A percentile compares a stretch with the other conserved stretches of the same genome.
phyloP scores from a whole-genome alignment of 441 rosid species.

The Bruguiera hainesii region DNA sequence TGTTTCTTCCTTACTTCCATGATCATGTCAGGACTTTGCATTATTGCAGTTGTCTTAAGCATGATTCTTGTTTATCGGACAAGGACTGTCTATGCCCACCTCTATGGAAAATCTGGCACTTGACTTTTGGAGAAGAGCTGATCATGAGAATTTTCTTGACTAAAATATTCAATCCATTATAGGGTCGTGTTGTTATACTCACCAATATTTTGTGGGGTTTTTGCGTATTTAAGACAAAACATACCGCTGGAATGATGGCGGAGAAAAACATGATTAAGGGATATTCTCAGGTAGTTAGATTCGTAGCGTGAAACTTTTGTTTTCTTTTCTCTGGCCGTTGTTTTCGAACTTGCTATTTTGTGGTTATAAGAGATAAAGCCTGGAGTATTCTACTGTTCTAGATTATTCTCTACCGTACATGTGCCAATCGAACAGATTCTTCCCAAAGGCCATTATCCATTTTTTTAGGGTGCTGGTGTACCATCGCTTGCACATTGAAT shows the following conservation, averaged over 20 bases:
- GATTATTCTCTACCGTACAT: too few relatives aligned
- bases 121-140: slow-evolving; percentile 23
- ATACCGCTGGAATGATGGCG: background rate
- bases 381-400: too few relatives aligned
- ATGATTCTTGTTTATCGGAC: slow-evolving; percentile 79
- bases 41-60: slow-evolving; percentile 60
- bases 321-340: background rate
- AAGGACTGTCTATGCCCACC: slow-evolving; percentile 66
- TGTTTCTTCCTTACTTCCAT: slow-evolving; percentile 83
- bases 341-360: background rate
- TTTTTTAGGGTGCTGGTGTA: too few relatives aligned
- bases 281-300: background rate
- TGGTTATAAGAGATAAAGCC: slow-evolving; percentile 3
- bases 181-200: background rate
- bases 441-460: too few relatives aligned
- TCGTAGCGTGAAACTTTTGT: background rate
- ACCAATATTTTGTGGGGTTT: slow-evolving; percentile 11
- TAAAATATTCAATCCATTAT: slow-evolving; percentile 2
- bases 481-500: too few relatives aligned
- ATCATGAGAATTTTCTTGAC: background rate
- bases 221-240: slow-evolving; percentile 3
- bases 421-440: too few relatives aligned
- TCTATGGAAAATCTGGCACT: slow-evolving; percentile 66
- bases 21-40: slow-evolving; percentile 81
- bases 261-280: slow-evolving; percentile 5